Evolutionary conservation across 768 basidiomycete species (phyloP), one percentile per base, ranked within the genome.

Genomic region (Podaxis sp.): DNA sequence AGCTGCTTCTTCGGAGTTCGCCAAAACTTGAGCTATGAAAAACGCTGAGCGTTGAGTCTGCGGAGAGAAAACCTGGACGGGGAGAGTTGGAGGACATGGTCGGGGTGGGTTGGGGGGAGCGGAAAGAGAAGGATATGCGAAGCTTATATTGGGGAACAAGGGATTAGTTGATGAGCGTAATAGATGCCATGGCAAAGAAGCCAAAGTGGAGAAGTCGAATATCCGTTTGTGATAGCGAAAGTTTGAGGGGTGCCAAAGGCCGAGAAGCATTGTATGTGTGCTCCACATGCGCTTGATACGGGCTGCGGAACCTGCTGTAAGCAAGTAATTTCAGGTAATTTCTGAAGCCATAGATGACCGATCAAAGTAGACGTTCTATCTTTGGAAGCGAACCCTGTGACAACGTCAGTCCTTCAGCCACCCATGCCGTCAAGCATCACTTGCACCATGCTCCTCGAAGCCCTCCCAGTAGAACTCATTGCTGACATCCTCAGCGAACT

Each of bases 381-480:
- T 61, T 61, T 55, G 54, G 54, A 7, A 24, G 19, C 22, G 3
- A 22, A 22, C 19, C 36, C 54, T 39, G 17, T 30, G n/a, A 46
- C 33, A 30, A 30, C 24, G 12, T 13, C 22, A 13, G 42, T 44
- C 42, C 13, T 54, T n/a, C 39, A 33, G 22, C 46, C 51, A 24
- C n/a, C 22, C 38, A 22, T 49, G 59, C 26, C 56, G 38, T 56
- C 52, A 46, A 11, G 15, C 24, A 28, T 33, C 62, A 44, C 30
- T 26, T 39, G 3, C 44, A 61, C 26, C 42, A 76, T 76, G 74
- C 65, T 66, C 55, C 76, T 84, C 66, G 79, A 88, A 67, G 76
- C 79, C 4, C 77, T 93, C 5, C 90, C 91, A n/a, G 88, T 90
- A 48, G 91, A 93, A 69, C 80, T 93, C 57, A 83, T 92, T 61